A percentile compares a stretch with the other conserved stretches of the same genome.
Evolutionary conservation across 106 monocot genomes (phyloP).

Genomic region (Triglochin maritima): DNA sequence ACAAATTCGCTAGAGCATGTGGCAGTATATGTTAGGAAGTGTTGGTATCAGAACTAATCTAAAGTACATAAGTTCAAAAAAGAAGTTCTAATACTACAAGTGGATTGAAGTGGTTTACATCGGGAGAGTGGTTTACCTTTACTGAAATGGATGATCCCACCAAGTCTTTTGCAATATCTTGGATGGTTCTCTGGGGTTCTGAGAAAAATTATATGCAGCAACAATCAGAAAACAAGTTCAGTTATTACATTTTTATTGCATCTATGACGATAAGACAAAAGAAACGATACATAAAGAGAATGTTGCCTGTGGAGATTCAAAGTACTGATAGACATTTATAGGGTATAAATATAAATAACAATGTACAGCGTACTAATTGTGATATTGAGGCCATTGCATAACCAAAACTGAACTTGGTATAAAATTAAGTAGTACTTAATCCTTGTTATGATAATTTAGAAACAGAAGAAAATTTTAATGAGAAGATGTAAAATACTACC

Average conservation of each 20-base stretch:
- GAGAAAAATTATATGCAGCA: slow-evolving; percentile 1
- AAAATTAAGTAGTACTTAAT: too few species aligned
- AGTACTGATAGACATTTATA: background rate
- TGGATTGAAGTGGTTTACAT: too few species aligned
- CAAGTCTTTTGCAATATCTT: slow-evolving; percentile 70
- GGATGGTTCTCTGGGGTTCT: slow-evolving; percentile 57
- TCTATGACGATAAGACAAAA: too few species aligned
- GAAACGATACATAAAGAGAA: too few species aligned
- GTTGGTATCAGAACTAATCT: too few species aligned
- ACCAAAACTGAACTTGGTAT: background rate
- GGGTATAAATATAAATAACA: background rate
- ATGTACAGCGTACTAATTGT: background rate
- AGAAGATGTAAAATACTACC: slow-evolving; percentile 25
- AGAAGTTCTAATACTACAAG: too few species aligned
- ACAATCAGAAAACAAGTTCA: background rate
- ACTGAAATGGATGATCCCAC: slow-evolving; percentile 65
- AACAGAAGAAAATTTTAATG: background rate
- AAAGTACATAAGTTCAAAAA: too few species aligned
- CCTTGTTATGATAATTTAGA: background rate
- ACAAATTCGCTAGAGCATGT: background rate
- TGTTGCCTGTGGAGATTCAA: too few species aligned
- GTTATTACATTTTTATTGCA: too few species aligned
- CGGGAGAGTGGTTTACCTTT: slow-evolving; percentile 36
- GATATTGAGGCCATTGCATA: background rate
- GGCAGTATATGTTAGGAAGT: background rate